Base-by-base conservation (phyloP, 2,329 filamentous ascomycete genomes). In the Colletotrichum neosansevieriae region DNA sequence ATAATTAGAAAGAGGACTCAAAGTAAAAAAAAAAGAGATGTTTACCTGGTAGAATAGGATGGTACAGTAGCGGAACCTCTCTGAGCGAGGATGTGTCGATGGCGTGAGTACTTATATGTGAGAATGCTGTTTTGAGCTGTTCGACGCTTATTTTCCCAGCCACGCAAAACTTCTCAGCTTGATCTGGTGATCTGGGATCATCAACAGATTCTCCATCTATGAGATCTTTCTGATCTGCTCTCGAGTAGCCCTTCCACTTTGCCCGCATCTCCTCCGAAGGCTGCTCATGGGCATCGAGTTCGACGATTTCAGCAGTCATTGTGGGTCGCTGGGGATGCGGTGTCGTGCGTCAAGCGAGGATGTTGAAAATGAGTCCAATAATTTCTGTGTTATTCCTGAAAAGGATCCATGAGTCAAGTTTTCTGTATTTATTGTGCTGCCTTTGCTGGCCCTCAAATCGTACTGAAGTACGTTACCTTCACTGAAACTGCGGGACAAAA, bases 191-290 rank as follows among this genome's bases (percentile, higher is more conserved):
- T 7, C 73, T 73, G 0, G 76, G 78, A 2, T 81, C 81, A 66
- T 92, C 84, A 71, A 92, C 86, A 15, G 86, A 82, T 19, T 85
- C 79, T 71, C 89, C 85, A 10, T 80, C 72, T 6, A 83, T 74
- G n/a, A 92, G 78, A 1, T 83, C 82, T 7, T 79, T 74, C 3
- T 84, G 78, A 0, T 89, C 85, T 42, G 88, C 83, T 71, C 87
- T 91, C 24, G 91, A 89, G 73, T 91, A 93, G 47, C 81, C 81
- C 78, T 97, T 97, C 87, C 94, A 98, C 61, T 89, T 81, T 51
- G 86, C 81, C 70, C 90, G 89, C 72, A 98, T 83, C 57, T 83
- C 79, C 12, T 90, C 88, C 3, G 94, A 92, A 2, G 94, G 93
- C 73, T 90, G 89, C 78, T 94, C 89, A 77, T 95, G 89, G 32